Base-by-base conservation (phyloP, 805 yeast genomes). In the Ogataea populi-albae region DNA sequence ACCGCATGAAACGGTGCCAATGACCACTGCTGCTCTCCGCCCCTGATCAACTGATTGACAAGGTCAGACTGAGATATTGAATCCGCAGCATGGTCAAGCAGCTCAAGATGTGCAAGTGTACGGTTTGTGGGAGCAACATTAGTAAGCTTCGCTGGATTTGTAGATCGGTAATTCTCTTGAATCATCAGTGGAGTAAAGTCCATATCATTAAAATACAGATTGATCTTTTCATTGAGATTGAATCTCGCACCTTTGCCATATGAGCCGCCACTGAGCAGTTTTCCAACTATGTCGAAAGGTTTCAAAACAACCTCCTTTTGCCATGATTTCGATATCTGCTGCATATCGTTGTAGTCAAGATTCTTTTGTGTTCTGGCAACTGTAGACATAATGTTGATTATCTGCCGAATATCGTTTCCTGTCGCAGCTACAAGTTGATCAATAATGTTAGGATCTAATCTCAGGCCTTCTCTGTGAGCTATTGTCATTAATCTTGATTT, bases 171-270 rank as follows among this genome's bases (percentile, higher is more conserved):
- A 62, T 93, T 93, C 58, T 93, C 98, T 55, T 91, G 97, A 35
- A 93, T 75, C 98, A 93, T 91, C 43, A 91, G 69, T 4, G 98
- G 98, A 1, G 95, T 80, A 57, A 93, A 83, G 55, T 88, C 96
- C 62, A 86, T 85, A 61, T 93, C 98, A 60, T 87, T 88, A 67
- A 93, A 93, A 56, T 88, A 93, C 34, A 87, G 70, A 50, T 85
- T 91, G 52, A 91, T 80, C 55, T 87, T 85, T 45, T 87, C 95
- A 59, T 81, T 83, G 44, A 91, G 58, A 2, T 79, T 69, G 38
- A 74, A 71, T n/a, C 64, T 61, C 3, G 75, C 64, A 47, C 62
- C 64, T 14, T 67, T 73, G 37, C 78, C 66, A 59, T 79, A 84
- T 11, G 76, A 69, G 16, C 73, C 72, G 0, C 81, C 82, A 44